A percentile compares a stretch with the other conserved stretches of the same genome.
Conservation (phyloP, 805 yeast species). For the Suhomyces sp. region DNA sequence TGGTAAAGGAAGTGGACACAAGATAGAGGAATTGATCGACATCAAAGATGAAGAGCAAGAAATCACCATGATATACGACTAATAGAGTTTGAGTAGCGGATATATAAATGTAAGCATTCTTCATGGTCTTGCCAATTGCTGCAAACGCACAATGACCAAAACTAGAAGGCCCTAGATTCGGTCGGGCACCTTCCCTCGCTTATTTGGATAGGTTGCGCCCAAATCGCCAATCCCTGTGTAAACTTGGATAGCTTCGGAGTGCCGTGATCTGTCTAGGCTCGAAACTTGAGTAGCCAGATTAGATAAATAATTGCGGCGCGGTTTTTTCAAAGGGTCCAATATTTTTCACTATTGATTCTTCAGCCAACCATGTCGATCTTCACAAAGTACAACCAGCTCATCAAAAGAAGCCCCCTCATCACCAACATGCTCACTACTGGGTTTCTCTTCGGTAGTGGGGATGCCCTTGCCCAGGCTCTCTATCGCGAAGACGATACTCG, state of each 20-base stretch:
- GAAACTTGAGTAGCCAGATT: not conserved
- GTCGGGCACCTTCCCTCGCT: not conserved
- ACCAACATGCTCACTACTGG: slow-evolving; percentile 51
- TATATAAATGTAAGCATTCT: no score
- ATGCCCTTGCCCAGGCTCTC: slow-evolving; percentile 62
- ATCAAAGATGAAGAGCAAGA: slow-evolving; percentile 36
- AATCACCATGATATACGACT: slow-evolving; percentile 32
- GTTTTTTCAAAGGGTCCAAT: not conserved
- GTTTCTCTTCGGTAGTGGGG: slow-evolving; percentile 72
- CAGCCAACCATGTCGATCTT: slow-evolving; percentile 10
- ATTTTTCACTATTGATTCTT: not conserved
- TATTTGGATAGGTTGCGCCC: not conserved
- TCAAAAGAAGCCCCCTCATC: slow-evolving; percentile 36
- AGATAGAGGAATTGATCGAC: slow-evolving; percentile 38
- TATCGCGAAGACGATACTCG: slow-evolving; percentile 20
- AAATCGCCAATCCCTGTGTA: not conserved
- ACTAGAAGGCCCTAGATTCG: not conserved
- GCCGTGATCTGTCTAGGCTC: not conserved
- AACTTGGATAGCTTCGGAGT: not conserved
- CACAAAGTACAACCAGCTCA: slow-evolving; percentile 22
- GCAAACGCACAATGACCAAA: not conserved
- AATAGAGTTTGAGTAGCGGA: not conserved
- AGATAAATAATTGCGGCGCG: not conserved
- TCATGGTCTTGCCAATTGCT: not conserved
- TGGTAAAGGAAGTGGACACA: slow-evolving; percentile 36